Evolutionary conservation across 495 filamentous ascomycete genomes (phyloP).

Genomic region (Massariosphaeria phaeospora): DNA sequence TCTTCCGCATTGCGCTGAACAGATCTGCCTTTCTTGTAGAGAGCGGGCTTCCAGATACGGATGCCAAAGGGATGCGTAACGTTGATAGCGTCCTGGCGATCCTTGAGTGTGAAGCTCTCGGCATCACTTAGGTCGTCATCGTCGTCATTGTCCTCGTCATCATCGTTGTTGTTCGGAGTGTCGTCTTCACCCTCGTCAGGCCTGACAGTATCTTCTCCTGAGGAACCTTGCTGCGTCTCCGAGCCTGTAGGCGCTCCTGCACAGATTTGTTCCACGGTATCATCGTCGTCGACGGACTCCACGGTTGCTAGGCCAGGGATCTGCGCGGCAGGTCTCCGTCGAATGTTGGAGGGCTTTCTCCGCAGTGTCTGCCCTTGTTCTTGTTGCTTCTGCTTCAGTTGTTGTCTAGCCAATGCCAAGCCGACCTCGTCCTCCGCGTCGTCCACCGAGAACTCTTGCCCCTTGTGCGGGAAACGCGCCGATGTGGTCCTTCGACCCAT

Average conservation of each 20-base stretch:
- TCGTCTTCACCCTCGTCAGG: constrained; percentile 37
- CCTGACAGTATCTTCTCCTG: constrained; percentile 35
- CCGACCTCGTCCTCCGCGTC: constrained; percentile 84
- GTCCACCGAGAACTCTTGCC: constrained; percentile 89
- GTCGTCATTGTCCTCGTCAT: constrained; percentile 44
- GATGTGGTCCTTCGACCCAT: constrained; percentile 68
- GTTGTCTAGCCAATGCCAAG: constrained; percentile 42
- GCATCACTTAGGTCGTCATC: constrained; percentile 45
- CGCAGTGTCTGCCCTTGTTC: constrained; percentile 8
- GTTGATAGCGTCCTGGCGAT: constrained; percentile 97
- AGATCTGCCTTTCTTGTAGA: constrained; percentile 96
- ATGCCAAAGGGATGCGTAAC: constrained; percentile 98
- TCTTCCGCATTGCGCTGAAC: constrained; percentile 94
- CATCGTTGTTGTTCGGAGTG: constrained; percentile 53
- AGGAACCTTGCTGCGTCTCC: constrained; percentile 35
- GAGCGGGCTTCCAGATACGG: constrained; percentile 94
- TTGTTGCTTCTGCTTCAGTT: constrained; percentile 3
- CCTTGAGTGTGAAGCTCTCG: constrained; percentile 68
- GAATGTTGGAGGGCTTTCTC: constrained; percentile 58
- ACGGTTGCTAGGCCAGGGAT: constrained; percentile 52
- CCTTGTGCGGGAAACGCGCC: constrained; percentile 68
- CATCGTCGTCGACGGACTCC: constrained; percentile 37
- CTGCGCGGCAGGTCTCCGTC: constrained; percentile 61
- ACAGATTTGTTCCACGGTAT: constrained; percentile 18
- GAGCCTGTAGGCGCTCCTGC: constrained; percentile 32